Conservation (phyloP, 192 early-diverging fungal genomes). For the Rhizophagus sp. region DNA sequence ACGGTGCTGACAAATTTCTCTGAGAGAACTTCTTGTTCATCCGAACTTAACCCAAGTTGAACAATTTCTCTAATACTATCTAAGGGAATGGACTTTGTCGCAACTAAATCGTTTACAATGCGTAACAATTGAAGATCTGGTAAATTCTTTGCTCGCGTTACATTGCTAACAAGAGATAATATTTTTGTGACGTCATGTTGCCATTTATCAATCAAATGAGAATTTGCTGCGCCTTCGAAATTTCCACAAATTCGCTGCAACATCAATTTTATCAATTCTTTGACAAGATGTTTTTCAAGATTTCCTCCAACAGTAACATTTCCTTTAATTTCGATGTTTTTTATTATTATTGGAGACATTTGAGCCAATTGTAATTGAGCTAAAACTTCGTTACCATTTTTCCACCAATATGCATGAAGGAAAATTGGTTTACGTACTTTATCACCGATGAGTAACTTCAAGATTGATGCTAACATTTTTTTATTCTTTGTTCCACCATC, state of each 20-base stretch:
- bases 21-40: not conserved
- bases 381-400: not conserved
- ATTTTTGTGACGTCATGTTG: constrained; percentile 14
- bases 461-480: not conserved
- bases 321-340: not conserved
- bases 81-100: constrained; percentile 10
- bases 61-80: not conserved
- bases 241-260: not conserved
- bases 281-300: not conserved
- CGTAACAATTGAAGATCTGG: constrained; percentile 1
- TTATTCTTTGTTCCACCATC: not conserved
- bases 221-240: not conserved
- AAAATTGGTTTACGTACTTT: constrained; percentile 11
- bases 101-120: constrained; percentile 19
- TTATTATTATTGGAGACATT: not conserved
- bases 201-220: not conserved
- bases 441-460: not conserved
- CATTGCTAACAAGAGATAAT: not conserved
- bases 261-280: not conserved
- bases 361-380: constrained; percentile 18
- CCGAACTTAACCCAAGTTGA: not conserved
- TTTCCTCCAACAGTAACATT: not conserved
- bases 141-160: not conserved
- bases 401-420: constrained; percentile 30
- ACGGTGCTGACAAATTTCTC: constrained; percentile 11